Evolutionary conservation across 805 yeast genomes (phyloP).

Genomic region (Lipomyces starkeyi): DNA sequence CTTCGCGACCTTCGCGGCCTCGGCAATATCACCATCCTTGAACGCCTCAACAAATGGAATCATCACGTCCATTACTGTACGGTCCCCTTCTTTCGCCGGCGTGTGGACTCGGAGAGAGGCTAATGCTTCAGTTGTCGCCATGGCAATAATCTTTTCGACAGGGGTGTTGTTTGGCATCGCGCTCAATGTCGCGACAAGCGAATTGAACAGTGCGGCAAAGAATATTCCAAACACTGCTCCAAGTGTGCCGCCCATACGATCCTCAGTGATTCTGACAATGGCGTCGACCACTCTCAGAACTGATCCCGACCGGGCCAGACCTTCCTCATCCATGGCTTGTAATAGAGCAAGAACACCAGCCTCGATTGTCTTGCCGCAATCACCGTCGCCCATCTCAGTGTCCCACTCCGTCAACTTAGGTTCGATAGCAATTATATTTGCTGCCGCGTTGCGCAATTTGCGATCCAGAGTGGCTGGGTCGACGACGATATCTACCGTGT

Average conservation of each 20-base stretch:
- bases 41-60: constrained; percentile 82
- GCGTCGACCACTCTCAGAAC: constrained; percentile 49
- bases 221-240: constrained; percentile 91
- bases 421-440: constrained; percentile 63
- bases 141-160: neutral
- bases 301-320: constrained; percentile 61
- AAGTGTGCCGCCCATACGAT: constrained; percentile 91
- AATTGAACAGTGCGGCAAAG: constrained; percentile 69
- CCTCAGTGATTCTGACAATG: constrained; percentile 76
- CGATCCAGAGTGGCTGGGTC: constrained; percentile 19
- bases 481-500: constrained; percentile 14
- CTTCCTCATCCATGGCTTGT: constrained; percentile 52
- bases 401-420: constrained; percentile 85
- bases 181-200: constrained; percentile 19
- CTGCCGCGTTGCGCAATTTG: constrained; percentile 56
- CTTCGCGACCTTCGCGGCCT: constrained; percentile 71
- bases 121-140: constrained; percentile 57
- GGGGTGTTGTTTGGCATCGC: neutral
- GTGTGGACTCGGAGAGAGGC: constrained; percentile 83
- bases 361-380: constrained; percentile 88
- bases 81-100: constrained; percentile 83
- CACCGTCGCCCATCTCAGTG: constrained; percentile 93
- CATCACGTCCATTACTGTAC: constrained; percentile 86
- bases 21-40: constrained; percentile 54
- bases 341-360: constrained; percentile 77